phyloP scores from a whole-genome alignment of 768 basidiomycete genomes.

The Clathrus columnatus region DNA sequence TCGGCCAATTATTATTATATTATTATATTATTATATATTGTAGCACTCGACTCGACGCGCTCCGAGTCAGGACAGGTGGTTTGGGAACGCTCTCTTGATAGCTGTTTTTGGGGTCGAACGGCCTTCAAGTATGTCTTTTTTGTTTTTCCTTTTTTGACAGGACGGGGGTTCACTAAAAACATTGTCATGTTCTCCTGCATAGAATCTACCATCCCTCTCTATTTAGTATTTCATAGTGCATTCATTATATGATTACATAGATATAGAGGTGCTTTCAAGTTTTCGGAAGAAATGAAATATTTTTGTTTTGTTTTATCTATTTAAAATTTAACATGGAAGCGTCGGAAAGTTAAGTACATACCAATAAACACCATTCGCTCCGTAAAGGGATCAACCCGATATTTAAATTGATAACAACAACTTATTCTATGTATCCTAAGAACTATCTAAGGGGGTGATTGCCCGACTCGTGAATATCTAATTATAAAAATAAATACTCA shows the following conservation, averaged over 20 bases:
- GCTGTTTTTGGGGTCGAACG: not conserved
- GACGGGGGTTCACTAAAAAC: not conserved
- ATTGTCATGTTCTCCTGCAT: not conserved
- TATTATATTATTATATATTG: too few relatives aligned
- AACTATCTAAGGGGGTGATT: not conserved
- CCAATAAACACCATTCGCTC: not conserved
- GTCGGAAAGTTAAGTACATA: not conserved
- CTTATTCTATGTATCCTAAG: not conserved
- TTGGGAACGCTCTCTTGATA: too few relatives aligned
- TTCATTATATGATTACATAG: not conserved
- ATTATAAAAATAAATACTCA: not conserved
- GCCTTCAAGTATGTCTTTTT: not conserved
- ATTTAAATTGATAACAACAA: too few relatives aligned
- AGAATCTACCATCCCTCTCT: too few relatives aligned
- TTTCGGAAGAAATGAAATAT: not conserved
- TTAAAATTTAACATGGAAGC: not conserved
- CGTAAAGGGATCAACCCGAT: not conserved
- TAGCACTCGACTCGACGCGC: too few relatives aligned
- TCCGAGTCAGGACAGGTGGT: too few relatives aligned
- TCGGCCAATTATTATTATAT: too few relatives aligned
- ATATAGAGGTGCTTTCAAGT: not conserved
- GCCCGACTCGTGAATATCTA: not conserved
- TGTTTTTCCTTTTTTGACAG: not conserved
- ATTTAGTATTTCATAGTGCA: too few relatives aligned
- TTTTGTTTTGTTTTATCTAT: not conserved